These are phyloP conservation scores for Emmonsiellopsis sp. DNA, from an alignment of 2,329 filamentous ascomycete species.

Conservation along the genomic window DNA sequence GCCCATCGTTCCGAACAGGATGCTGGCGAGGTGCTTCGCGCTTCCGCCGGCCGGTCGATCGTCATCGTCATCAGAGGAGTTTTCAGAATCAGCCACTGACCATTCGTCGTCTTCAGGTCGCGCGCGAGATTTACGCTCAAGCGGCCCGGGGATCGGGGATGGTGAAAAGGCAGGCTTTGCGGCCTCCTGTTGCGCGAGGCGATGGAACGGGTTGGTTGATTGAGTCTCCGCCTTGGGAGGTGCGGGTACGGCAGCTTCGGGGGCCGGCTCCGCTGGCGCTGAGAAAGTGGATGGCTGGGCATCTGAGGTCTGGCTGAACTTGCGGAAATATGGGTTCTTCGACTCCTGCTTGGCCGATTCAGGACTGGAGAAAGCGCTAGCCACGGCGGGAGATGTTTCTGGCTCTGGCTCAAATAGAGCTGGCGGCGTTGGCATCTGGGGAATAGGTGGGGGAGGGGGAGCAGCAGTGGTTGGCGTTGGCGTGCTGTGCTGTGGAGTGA, in stretches of 20 bases:
- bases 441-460: constrained; percentile 18
- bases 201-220: constrained; percentile 95
- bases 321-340: constrained; percentile 91
- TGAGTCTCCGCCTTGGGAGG: constrained; percentile 38
- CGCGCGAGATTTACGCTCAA: constrained; percentile 41
- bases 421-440: constrained; percentile 14
- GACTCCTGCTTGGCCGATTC: constrained; percentile 47
- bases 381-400: constrained; percentile 38
- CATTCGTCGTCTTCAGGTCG: constrained; percentile 66
- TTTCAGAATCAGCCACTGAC: constrained; percentile 68
- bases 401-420: constrained; percentile 40
- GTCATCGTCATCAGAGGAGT: constrained; percentile 63
- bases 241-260: constrained; percentile 28
- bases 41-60: constrained; percentile 69
- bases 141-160: constrained; percentile 27
- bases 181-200: constrained; percentile 56
- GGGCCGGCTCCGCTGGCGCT: constrained; percentile 35
- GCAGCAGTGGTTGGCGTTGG: constrained; percentile 33
- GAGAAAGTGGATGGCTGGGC: constrained; percentile 32
- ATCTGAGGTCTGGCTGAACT: constrained; percentile 61
- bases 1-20: constrained; percentile 94
- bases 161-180: constrained; percentile 42
- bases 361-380: constrained; percentile 40
- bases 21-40: constrained; percentile 86
- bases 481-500: constrained; percentile 53